phyloP scores from a whole-genome alignment of 2,329 filamentous ascomycete genomes.

The Nemania sp. region DNA sequence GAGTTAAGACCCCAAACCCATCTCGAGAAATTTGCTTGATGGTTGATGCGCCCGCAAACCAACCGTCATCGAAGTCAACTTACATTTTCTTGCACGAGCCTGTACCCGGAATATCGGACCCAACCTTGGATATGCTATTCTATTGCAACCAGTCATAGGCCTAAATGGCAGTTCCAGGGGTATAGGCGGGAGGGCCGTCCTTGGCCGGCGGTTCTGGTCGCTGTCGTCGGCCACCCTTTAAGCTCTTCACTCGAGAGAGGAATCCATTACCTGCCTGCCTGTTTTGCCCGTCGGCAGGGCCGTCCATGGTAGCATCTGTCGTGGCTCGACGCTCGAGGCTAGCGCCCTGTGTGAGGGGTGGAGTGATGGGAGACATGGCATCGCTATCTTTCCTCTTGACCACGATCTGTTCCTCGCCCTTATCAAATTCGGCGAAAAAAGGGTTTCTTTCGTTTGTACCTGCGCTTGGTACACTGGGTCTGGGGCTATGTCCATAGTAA shows the following conservation, averaged over 20 bases:
- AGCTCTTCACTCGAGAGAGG: slow-evolving; percentile 77
- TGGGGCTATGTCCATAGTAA: slow-evolving; percentile 41
- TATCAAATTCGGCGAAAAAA: slow-evolving; percentile 79
- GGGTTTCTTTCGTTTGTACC: slow-evolving; percentile 65
- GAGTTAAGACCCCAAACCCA: slow-evolving; percentile 9
- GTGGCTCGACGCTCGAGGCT: slow-evolving; percentile 68
- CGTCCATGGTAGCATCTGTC: slow-evolving; percentile 52
- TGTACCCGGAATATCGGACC: too few relatives aligned
- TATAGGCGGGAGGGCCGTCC: slow-evolving; percentile 23
- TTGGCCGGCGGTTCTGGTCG: slow-evolving; percentile 41
- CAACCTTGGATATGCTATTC: too few relatives aligned
- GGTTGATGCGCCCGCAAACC: neutral
- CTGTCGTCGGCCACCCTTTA: slow-evolving; percentile 70
- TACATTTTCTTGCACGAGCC: neutral
- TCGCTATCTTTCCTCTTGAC: slow-evolving; percentile 45
- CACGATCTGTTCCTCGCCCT: slow-evolving; percentile 55
- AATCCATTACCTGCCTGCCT: slow-evolving; percentile 62
- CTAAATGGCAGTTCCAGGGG: slow-evolving; percentile 31
- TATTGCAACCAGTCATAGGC: neutral
- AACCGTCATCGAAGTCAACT: neutral
- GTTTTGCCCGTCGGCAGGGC: slow-evolving; percentile 46
- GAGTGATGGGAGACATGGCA: slow-evolving; percentile 51
- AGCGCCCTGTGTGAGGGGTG: slow-evolving; percentile 49
- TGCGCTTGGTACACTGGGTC: slow-evolving; percentile 42
- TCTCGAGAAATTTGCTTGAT: neutral